phyloP scores from a whole-genome alignment of 2,329 filamentous ascomycete genomes.

The Aspergillus tamarii region DNA sequence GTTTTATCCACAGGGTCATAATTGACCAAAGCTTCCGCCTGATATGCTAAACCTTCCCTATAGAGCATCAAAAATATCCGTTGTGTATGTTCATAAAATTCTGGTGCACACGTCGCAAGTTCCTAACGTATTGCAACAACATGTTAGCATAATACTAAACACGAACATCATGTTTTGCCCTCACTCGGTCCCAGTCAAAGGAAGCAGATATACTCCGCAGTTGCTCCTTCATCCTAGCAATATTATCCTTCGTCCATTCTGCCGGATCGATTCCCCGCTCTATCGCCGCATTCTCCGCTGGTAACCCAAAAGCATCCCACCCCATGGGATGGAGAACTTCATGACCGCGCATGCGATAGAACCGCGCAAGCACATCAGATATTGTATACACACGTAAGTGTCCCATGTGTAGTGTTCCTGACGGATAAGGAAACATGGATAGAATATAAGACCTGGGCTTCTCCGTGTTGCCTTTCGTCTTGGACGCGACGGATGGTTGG shows the following conservation, averaged over 20 bases:
- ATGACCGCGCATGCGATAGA: constrained; percentile 72
- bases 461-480: constrained; percentile 10
- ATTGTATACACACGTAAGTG: constrained; percentile 90
- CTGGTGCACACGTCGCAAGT: constrained; percentile 79
- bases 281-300: constrained; percentile 88
- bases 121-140: constrained; percentile 58
- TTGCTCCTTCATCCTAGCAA: constrained; percentile 82
- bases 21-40: constrained; percentile 81
- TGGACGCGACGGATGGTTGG: neutral
- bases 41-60: constrained; percentile 76
- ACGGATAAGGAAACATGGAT: constrained; percentile 93
- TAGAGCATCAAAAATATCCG: constrained; percentile 79
- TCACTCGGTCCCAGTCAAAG: constrained; percentile 81
- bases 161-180: constrained; percentile 35
- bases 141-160: constrained; percentile 15
- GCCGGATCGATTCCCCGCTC: constrained; percentile 78
- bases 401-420: constrained; percentile 81
- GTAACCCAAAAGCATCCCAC: constrained; percentile 90
- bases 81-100: constrained; percentile 89
- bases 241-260: constrained; percentile 79
- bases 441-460: constrained; percentile 67
- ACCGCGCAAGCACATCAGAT: constrained; percentile 80
- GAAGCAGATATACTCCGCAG: constrained; percentile 75
- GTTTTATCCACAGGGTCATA: constrained; percentile 90
- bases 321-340: constrained; percentile 86